Evolutionary conservation across 768 basidiomycete species (phyloP), one percentile per base, ranked within the genome.

Genomic region (Pholiota molesta): DNA sequence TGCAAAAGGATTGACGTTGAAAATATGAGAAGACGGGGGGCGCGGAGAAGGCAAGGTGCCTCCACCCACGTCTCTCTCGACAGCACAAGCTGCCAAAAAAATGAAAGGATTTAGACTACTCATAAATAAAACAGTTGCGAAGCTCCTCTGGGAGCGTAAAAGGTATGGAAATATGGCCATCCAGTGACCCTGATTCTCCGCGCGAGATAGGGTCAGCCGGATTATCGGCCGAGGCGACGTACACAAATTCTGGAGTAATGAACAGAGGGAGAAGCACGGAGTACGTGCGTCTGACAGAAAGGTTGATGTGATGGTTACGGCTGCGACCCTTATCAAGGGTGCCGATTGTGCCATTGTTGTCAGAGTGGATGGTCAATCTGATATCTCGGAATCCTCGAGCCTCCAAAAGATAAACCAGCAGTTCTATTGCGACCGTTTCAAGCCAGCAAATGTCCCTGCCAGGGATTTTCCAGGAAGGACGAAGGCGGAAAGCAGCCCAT

Each of bases 261-360:
- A 71, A 70, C 0, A 52, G 52, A 0, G 66, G 51, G 1, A 52
- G 47, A 1, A 70, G 60, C 3, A 72, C 51, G 0, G 64, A 44
- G n/a, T 62, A 61, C 5, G 59, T 66, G 6, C 71, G 68, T 2
- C 71, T 55, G 10, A 77, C 63, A 28, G 69, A 69, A 0, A 68
- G 33, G 60, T 79, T 78, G 26, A 74, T 68, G 45, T 69, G 37
- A 19, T 59, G 62, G 49, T 76, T 80, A 0, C 62, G 57, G 52
- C 73, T 69, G 2, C 73, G 61, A 1, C 78, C 77, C 49, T 73
- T 74, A 1, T 55, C 55, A 28, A 74, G 67, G 11, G 77, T 68
- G 2, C 75, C 72, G 37, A 80, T 76, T 2, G 71, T 68, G 7
- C 78, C 78, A 31, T 73, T 57, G 62, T 80, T 80, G 64, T 80